Base-by-base conservation (phyloP, 495 filamentous ascomycete genomes). In the Trichoderma asperelloides region DNA sequence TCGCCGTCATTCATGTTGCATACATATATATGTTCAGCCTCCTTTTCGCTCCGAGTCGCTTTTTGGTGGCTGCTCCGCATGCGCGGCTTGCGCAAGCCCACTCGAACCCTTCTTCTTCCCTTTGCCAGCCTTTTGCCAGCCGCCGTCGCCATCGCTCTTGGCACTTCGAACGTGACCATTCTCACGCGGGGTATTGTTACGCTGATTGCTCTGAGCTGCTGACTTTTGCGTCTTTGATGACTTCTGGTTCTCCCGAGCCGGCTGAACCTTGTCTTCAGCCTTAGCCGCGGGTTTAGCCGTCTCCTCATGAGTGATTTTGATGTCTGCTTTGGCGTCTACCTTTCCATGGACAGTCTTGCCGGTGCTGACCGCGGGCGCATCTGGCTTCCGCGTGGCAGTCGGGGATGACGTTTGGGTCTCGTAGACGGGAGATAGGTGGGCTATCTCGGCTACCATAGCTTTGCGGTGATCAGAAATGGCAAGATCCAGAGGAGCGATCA, bases 381-480 rank as follows among this genome's bases (percentile, higher is more conserved):
- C 80, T 55, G 77, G 73, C 68, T 76, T 79, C 21, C 79, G 73
- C 62, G 74, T 68, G 8, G 74, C 74, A 21, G 72, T 81, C 4
- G 82, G 82, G 1, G 84, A 83, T 3, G 83, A 82, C 2, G 82
- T 81, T 25, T 80, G 77, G 23, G 79, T 73, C 71, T 86, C 84
- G 63, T 84, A 84, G 0, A 86, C 84, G 1, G 84, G 84, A 18
- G 84, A 86, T 5, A 86, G 76, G 64, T 84, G 79, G 30, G 77
- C 74, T 41, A 77, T 67, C n/a, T 81, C 79, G 13, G 71, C 75
- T 28, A 69, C 65, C 28, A 74, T 70, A 33, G 68, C 43, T 39
- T 70, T 74, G 23, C 64, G 64, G 27, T 65, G 39, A 25, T 77
- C 75, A 11, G 73, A 72, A 1, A 77, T 79, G 8, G 80, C 80